Percentiles rank a stretch among this genome's conserved stretches.
Conservation (phyloP, 129 eudicot species). For the Helianthus annuus region DNA sequence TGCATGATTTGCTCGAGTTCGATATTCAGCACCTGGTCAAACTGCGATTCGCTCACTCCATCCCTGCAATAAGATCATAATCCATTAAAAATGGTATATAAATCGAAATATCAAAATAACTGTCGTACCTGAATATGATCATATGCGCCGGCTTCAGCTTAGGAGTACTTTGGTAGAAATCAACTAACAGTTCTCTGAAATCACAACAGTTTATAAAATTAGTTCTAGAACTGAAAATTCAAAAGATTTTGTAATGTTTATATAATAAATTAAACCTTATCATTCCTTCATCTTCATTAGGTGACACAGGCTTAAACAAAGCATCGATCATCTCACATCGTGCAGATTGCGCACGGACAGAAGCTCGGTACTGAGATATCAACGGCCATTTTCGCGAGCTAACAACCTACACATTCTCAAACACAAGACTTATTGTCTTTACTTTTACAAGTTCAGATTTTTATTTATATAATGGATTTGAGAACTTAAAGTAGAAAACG, state of each 20-base stretch:
- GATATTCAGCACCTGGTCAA: slow-evolving; percentile 68
- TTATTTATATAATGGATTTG: not conserved
- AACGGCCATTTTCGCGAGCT: slow-evolving; percentile 37
- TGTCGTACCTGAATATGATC: not conserved
- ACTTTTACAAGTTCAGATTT: not conserved
- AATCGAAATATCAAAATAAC: not conserved
- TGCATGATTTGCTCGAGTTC: slow-evolving; percentile 70
- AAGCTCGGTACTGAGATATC: not conserved
- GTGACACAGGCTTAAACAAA: not conserved
- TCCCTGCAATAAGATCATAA: slow-evolving; percentile 36
- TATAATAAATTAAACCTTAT: not conserved
- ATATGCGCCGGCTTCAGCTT: not conserved
- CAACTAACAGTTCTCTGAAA: slow-evolving; percentile 29
- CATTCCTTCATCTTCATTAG: slow-evolving; percentile 12
- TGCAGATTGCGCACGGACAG: not conserved
- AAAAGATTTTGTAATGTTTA: not conserved
- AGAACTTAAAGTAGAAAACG: not conserved
- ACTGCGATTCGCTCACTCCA: slow-evolving; percentile 84
- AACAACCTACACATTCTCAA: slow-evolving; percentile 44
- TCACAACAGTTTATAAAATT: not conserved
- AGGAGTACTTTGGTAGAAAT: slow-evolving; percentile 22
- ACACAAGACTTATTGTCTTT: not conserved
- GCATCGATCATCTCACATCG: not conserved
- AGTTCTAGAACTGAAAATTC: not conserved
- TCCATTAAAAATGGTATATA: not conserved